Evolutionary conservation across 148 eudicot genomes (phyloP).

Genomic region (Fagopyrum homotropicum): DNA sequence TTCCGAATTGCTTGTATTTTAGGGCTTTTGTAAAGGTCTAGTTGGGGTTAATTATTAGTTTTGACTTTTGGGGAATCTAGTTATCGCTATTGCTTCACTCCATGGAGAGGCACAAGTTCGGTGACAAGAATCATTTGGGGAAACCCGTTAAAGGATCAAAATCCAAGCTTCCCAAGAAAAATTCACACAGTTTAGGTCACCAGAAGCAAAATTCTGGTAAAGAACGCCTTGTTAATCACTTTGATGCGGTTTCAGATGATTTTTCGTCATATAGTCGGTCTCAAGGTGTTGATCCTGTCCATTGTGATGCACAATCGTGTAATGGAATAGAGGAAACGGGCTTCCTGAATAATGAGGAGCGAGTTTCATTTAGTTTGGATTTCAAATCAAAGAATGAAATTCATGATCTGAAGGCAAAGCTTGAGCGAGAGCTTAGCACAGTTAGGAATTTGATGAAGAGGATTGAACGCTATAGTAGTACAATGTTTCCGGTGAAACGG

Average conservation of each 20-base stretch:
- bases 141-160: slow-evolving; percentile 28
- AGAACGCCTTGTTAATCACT: slow-evolving; percentile 19
- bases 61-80: background rate
- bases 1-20: background rate
- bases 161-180: slow-evolving; percentile 16
- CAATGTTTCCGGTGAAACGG: slow-evolving; percentile 30
- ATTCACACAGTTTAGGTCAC: slow-evolving; percentile 14
- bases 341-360: slow-evolving; percentile 35
- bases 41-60: background rate
- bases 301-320: slow-evolving; percentile 18
- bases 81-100: background rate
- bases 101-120: background rate
- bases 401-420: slow-evolving; percentile 56
- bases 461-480: slow-evolving; percentile 42
- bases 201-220: slow-evolving; percentile 22
- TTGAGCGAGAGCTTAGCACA: slow-evolving; percentile 59
- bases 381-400: slow-evolving; percentile 64
- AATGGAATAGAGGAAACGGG: slow-evolving; percentile 31
- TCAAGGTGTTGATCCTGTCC: slow-evolving; percentile 6
- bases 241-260: slow-evolving; percentile 33
- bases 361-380: slow-evolving; percentile 47
- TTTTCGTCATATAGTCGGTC: slow-evolving; percentile 27
- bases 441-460: slow-evolving; percentile 60
- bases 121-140: background rate
- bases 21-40: background rate